Conservation (phyloP, 805 yeast species). For the Maudiozyma bulderi region DNA sequence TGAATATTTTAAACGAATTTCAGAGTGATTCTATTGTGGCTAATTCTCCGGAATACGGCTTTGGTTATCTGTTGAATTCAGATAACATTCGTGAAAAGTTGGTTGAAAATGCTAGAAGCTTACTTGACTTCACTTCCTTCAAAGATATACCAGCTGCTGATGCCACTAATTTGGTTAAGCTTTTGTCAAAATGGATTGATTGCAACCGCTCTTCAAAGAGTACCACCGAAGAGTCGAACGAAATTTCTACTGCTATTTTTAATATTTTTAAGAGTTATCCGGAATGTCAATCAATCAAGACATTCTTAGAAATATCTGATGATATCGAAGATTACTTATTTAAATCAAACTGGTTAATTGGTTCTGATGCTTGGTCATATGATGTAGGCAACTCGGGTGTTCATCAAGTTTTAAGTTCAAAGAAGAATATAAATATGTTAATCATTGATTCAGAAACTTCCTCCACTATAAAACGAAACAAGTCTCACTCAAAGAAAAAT, state of each 20-base stretch:
- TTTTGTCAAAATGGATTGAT: conserved; percentile 63
- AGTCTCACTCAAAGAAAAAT: conserved; percentile 48
- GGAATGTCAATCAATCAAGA: conserved; percentile 33
- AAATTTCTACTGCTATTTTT: conserved; percentile 27
- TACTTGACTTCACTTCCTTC: conserved; percentile 33
- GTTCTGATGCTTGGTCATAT: conserved; percentile 92
- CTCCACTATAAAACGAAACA: conserved; percentile 28
- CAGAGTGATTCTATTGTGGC: conserved; percentile 36
- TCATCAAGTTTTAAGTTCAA: conserved; percentile 69
- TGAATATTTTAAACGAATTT: conserved; percentile 54
- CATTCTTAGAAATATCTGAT: conserved; percentile 33
- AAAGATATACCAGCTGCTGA: conserved; percentile 26
- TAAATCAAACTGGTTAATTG: conserved; percentile 70
- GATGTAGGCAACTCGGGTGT: conserved; percentile 89
- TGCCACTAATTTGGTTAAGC: conserved; percentile 42
- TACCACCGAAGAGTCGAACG: conserved; percentile 23
- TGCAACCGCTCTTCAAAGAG: conserved; percentile 30
- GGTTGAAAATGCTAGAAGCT: conserved; percentile 35
- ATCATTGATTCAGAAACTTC: conserved; percentile 79
- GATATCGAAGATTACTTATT: conserved; percentile 38
- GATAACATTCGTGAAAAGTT: conserved; percentile 43
- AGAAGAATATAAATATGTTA: conserved; percentile 70
- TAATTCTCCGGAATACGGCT: conserved; percentile 77
- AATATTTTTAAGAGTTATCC: conserved; percentile 33
- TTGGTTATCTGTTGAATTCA: conserved; percentile 57